Evolutionary conservation across 345 rosid species (phyloP).

Genomic region (Populus pruinosa): DNA sequence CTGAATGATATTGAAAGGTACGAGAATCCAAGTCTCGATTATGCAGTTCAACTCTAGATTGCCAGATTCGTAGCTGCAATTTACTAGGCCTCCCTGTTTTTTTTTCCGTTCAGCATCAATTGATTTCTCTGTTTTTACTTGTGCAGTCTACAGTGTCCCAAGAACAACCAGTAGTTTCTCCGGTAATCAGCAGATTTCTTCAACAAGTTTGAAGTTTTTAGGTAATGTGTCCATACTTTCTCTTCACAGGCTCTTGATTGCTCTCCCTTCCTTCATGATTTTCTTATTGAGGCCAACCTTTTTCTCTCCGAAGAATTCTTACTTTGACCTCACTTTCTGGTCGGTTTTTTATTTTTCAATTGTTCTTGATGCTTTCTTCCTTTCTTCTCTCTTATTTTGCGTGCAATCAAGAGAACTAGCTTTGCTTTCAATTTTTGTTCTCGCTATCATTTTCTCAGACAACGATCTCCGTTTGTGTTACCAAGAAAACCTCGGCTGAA

Average conservation of each 20-base stretch:
- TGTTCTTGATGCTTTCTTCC: not conserved
- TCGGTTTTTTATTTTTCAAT: not conserved
- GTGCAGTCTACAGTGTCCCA: not conserved
- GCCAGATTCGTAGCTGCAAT: not conserved
- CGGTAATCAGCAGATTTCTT: not conserved
- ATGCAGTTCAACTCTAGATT: slow-evolving; percentile 1
- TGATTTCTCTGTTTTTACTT: not conserved
- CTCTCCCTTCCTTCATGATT: not conserved
- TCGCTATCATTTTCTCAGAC: not conserved
- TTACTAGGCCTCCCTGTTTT: not conserved
- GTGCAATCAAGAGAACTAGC: not conserved
- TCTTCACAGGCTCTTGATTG: not conserved
- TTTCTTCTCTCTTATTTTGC: not conserved
- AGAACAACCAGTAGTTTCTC: not conserved
- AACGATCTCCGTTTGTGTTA: not conserved
- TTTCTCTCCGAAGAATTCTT: not conserved
- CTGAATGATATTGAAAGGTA: slow-evolving; percentile 19
- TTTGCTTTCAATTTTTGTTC: not conserved
- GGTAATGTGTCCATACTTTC: slow-evolving; percentile 7
- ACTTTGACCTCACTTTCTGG: not conserved
- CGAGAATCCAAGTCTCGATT: slow-evolving; percentile 9
- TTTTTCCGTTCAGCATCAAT: not conserved
- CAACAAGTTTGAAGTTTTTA: not conserved
- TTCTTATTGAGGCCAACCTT: not conserved
- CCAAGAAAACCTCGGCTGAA: not conserved